Evolutionary conservation across 2,329 filamentous ascomycete genomes (phyloP).

Genomic region (Lasiodiplodia sp.): DNA sequence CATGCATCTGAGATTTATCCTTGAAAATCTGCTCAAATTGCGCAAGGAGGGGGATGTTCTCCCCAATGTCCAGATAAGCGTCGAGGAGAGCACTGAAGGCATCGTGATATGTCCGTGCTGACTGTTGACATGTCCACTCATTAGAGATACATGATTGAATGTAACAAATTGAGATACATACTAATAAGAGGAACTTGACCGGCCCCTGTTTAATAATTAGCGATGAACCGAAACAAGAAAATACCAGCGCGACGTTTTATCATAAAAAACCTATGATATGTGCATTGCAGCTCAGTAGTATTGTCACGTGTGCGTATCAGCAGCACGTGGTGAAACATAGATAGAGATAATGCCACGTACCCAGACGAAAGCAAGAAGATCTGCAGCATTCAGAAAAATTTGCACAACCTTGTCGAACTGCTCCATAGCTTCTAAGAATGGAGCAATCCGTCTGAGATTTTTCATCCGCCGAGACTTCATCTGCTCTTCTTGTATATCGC

Average conservation of each 20-base stretch:
- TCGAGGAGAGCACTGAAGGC: slow-evolving; percentile 48
- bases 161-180: neutral
- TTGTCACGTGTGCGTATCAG: no score
- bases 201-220: neutral
- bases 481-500: slow-evolving; percentile 33
- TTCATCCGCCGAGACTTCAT: slow-evolving; percentile 30
- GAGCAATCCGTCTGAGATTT: slow-evolving; percentile 35
- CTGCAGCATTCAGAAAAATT: slow-evolving; percentile 33
- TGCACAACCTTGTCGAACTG: slow-evolving; percentile 37
- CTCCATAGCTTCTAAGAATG: slow-evolving; percentile 38
- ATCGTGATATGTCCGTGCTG: slow-evolving; percentile 32
- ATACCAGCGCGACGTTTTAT: no score
- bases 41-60: slow-evolving; percentile 46
- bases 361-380: slow-evolving; percentile 39
- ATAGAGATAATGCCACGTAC: slow-evolving; percentile 27
- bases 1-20: slow-evolving; percentile 40
- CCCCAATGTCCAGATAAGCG: slow-evolving; percentile 50
- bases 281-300: no score
- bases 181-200: neutral
- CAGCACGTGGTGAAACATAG: no score
- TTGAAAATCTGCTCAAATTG: slow-evolving; percentile 44
- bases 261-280: no score
- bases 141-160: neutral
- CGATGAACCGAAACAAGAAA: no score
- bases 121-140: neutral